These are phyloP conservation scores for Aspergillus neotritici DNA, from an alignment of 2,329 filamentous ascomycete genomes.

Conservation along the genomic window DNA sequence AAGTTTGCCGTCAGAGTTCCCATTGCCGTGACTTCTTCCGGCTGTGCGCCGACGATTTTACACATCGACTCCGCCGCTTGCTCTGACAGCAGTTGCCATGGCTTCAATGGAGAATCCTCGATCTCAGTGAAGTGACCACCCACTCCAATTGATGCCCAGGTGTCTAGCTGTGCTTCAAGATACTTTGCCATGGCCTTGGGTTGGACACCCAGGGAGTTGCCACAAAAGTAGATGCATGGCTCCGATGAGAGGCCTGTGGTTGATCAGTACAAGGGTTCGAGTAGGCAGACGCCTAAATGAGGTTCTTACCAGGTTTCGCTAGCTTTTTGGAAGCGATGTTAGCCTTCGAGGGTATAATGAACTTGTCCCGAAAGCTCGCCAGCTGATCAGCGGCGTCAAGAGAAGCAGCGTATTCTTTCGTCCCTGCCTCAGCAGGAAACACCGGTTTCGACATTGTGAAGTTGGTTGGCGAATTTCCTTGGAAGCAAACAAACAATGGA, in stretches of 20 bases:
- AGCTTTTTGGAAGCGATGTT: conserved; percentile 63
- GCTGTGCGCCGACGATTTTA: conserved; percentile 65
- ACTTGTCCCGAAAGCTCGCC: conserved; percentile 60
- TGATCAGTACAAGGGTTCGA: conserved; percentile 6
- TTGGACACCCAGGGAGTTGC: conserved; percentile 82
- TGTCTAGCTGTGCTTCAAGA: conserved; percentile 66
- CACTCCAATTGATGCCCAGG: conserved; percentile 77
- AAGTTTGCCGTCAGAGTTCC: conserved; percentile 76
- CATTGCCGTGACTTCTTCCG: conserved; percentile 76
- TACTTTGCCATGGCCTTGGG: conserved; percentile 62
- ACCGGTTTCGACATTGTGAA: conserved; percentile 18
- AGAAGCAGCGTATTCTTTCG: conserved; percentile 36
- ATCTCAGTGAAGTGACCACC: conserved; percentile 72
- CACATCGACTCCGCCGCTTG: conserved; percentile 64
- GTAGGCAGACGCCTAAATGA: background rate
- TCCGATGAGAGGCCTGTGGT: conserved; percentile 31
- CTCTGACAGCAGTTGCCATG: conserved; percentile 75
- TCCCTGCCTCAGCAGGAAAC: conserved; percentile 28
- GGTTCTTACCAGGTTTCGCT: conserved; percentile 30
- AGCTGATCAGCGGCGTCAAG: conserved; percentile 59
- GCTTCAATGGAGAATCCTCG: conserved; percentile 59
- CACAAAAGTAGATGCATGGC: conserved; percentile 68
- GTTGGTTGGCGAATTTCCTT: background rate
- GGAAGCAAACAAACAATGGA: no score
- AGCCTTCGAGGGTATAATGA: conserved; percentile 68